phyloP scores from a whole-genome alignment of 2,329 filamentous ascomycete genomes.

The Xylaria sp. region DNA sequence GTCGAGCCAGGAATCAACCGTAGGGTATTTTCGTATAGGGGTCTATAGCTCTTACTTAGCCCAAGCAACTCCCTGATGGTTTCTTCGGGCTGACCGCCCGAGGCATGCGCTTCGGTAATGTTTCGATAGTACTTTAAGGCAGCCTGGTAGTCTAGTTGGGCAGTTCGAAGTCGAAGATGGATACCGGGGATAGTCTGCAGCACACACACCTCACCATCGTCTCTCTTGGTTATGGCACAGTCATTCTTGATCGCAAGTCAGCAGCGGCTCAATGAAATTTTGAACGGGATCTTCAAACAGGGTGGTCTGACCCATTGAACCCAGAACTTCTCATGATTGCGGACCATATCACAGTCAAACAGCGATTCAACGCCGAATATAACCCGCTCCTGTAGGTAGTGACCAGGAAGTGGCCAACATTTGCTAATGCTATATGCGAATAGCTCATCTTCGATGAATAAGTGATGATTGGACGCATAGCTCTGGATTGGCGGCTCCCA shows the following conservation, averaged over 20 bases:
- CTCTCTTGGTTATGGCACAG: constrained; percentile 3
- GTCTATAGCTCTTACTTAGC: not conserved
- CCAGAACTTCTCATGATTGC: not conserved
- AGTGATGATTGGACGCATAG: not conserved
- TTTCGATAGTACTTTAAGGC: constrained; percentile 5
- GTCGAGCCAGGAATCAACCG: constrained; percentile 2
- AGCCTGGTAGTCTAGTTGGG: constrained; percentile 8
- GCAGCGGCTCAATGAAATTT: not conserved
- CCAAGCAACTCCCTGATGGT: not conserved
- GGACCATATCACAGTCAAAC: not conserved
- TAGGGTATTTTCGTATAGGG: constrained; percentile 7
- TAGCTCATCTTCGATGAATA: constrained; percentile 1
- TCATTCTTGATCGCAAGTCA: not conserved
- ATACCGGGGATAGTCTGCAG: constrained; percentile 4
- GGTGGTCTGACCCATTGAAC: not conserved
- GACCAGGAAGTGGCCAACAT: not conserved
- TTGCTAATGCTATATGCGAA: constrained; percentile 1
- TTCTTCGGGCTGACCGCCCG: not conserved
- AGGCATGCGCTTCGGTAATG: constrained; percentile 1
- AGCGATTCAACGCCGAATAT: constrained; percentile 3
- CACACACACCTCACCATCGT: constrained; percentile 4
- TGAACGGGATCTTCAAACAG: no score
- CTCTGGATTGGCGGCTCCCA: not conserved
- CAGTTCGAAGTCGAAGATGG: constrained; percentile 1
- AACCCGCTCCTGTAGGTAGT: not conserved